Conservation (phyloP, 495 filamentous ascomycete species). For the Parachaetomium inaequale region DNA sequence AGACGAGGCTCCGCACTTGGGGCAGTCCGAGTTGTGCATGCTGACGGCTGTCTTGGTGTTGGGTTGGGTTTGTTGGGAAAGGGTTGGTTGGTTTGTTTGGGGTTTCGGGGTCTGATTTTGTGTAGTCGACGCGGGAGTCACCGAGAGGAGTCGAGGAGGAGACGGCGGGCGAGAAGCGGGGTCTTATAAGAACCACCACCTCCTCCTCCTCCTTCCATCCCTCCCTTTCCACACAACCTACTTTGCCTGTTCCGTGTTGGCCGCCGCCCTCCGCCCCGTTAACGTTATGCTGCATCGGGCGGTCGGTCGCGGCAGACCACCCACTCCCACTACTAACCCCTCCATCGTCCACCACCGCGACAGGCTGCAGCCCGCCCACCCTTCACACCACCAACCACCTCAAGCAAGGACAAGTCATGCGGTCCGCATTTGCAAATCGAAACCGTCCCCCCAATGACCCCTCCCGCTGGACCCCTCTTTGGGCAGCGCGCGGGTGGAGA, state of each 20-base stretch:
- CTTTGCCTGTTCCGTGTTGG: background rate
- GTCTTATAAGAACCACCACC: slow-evolving; percentile 5
- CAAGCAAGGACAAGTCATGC: background rate
- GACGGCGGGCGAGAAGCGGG: slow-evolving; percentile 8
- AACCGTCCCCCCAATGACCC: background rate
- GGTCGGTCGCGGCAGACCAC: background rate
- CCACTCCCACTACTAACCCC: background rate
- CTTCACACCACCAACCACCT: background rate
- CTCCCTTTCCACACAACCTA: background rate
- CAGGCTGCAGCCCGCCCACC: background rate
- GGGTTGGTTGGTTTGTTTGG: background rate
- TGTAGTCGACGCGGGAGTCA: background rate
- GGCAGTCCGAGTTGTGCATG: slow-evolving; percentile 47
- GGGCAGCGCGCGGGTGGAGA: no score
- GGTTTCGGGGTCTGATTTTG: background rate
- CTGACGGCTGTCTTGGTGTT: slow-evolving; percentile 21
- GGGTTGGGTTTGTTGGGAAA: background rate
- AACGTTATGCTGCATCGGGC: background rate
- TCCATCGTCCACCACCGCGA: background rate
- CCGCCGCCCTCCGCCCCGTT: background rate
- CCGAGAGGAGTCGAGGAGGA: background rate
- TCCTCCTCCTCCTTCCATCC: background rate
- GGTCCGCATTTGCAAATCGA: slow-evolving; percentile 10
- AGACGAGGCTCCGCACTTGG: slow-evolving; percentile 47
- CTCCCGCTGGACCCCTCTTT: background rate